These are phyloP conservation scores for Taphrina flavorubra DNA, from an alignment of 1,139 yeast species.

Conservation along the genomic window DNA sequence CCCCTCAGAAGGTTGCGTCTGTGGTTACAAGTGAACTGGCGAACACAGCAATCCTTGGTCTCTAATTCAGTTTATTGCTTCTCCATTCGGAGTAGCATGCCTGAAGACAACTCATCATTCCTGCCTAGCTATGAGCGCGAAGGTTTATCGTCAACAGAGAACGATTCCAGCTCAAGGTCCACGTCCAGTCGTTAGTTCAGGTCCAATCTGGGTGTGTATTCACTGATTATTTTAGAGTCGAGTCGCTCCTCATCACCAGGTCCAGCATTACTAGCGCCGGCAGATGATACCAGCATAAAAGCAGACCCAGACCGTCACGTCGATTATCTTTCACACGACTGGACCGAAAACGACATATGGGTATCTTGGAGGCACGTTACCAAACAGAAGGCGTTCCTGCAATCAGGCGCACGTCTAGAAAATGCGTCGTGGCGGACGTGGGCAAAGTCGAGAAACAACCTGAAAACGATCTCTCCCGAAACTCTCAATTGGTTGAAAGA, in stretches of 20 bases:
- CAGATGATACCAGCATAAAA: conserved; percentile 82
- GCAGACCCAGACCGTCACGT: conserved; percentile 88
- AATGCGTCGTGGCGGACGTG: conserved; percentile 88
- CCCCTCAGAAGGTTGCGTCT: no score
- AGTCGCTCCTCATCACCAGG: conserved; percentile 39
- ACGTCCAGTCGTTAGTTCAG: conserved; percentile 20
- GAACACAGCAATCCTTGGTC: background rate
- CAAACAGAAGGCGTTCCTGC: conserved; percentile 67
- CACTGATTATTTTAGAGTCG: conserved; percentile 19
- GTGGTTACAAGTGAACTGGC: no score
- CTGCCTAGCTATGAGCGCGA: conserved; percentile 25
- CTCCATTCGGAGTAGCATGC: conserved; percentile 9
- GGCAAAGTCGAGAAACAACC: conserved; percentile 77
- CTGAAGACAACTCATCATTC: conserved; percentile 20
- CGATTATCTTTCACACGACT: conserved; percentile 89
- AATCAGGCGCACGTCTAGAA: conserved; percentile 70
- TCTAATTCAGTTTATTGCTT: background rate
- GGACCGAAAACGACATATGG: conserved; percentile 93
- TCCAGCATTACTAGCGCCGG: conserved; percentile 46
- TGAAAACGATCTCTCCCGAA: conserved; percentile 77
- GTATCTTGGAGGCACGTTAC: conserved; percentile 95
- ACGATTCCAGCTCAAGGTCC: conserved; percentile 24
- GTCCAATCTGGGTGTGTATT: background rate
- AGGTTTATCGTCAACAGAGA: conserved; percentile 16
- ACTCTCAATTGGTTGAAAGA: conserved; percentile 79